These are phyloP conservation scores for Fusarium sp. DNA, from an alignment of 2,329 filamentous ascomycete genomes.

Conservation along the genomic window DNA sequence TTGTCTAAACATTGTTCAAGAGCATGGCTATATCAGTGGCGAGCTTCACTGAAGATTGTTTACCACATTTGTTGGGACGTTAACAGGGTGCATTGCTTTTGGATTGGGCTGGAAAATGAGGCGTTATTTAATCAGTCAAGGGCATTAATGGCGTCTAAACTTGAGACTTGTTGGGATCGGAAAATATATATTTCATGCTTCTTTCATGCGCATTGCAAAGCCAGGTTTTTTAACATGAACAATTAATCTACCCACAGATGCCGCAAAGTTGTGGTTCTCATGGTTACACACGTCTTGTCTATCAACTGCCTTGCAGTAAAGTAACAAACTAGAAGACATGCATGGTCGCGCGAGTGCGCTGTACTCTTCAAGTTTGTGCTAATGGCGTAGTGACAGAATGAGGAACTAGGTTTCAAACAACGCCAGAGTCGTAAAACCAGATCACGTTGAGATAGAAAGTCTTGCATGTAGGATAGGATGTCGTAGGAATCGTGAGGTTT, in stretches of 20 bases:
- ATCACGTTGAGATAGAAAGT: background rate
- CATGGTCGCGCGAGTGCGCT: background rate
- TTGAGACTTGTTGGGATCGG: constrained; percentile 19
- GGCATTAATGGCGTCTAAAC: constrained; percentile 19
- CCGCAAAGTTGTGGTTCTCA: constrained; percentile 22
- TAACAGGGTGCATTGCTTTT: constrained; percentile 7
- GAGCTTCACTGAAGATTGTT: background rate
- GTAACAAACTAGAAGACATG: background rate
- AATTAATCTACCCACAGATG: background rate
- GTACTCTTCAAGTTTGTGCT: background rate
- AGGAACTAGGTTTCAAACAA: background rate
- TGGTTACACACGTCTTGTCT: background rate
- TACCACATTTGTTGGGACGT: background rate
- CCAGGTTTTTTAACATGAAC: background rate
- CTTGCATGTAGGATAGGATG: background rate
- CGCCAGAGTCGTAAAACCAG: background rate
- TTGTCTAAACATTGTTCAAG: background rate
- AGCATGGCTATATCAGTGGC: background rate
- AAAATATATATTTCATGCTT: constrained; percentile 8
- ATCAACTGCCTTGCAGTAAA: background rate
- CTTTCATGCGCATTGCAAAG: background rate
- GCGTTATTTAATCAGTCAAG: constrained; percentile 21
- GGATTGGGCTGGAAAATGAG: constrained; percentile 3
- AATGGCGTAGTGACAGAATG: background rate
- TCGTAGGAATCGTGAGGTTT: constrained; percentile 17